Evolutionary conservation across 352 stramenopile genomes (phyloP), one percentile per base, ranked within the genome.

Genomic region (Globisporangium cystogenes): DNA sequence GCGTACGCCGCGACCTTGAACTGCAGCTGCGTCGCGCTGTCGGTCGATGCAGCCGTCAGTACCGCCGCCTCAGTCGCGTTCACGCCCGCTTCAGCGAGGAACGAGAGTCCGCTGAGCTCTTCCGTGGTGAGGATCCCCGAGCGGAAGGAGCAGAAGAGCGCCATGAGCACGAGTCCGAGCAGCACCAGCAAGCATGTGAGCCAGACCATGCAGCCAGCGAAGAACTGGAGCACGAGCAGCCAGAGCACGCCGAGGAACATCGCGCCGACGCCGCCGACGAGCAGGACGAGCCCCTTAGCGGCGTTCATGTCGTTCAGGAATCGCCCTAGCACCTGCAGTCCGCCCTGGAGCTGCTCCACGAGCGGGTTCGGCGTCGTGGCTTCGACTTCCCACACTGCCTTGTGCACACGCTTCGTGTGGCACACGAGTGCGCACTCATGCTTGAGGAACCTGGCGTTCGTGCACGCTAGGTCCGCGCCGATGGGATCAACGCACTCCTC

Each of bases 261-360:
- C 8, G 80, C 68, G 7, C 76, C 80, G 4, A 62, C 64, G 7
- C 73, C 82, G 1, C 78, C 82, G 8, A 82, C 64, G 7, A 74
- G 44, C 20, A 93, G 26, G 12, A 95, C 68, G 36, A 90, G 60
- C 40, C 64, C 67, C 2, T 74, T 72, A n/a, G 74, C 72, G 12
- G 76, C 68, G 23, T 70, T 70, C 59, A 92, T 87, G 48, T 96
- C 85, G 58, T 78, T 82, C 16, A 96, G 45, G 33, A 90, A 87
- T 2, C 83, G 72, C 0, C 68, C 70, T 11, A 93, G 64, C 1
- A 87, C 64, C 44, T 87, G 72, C 8, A 74, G 26, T 31, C 77
- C 57, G 31, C 74, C 66, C 37, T 93, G 82, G 7, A 96, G 52
- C 52, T 94, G 81, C 16, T 78, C 75, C 15, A 87, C 54, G 20